Conservation (phyloP, 1,139 yeast species). For the Geotrichum bryndzae region DNA sequence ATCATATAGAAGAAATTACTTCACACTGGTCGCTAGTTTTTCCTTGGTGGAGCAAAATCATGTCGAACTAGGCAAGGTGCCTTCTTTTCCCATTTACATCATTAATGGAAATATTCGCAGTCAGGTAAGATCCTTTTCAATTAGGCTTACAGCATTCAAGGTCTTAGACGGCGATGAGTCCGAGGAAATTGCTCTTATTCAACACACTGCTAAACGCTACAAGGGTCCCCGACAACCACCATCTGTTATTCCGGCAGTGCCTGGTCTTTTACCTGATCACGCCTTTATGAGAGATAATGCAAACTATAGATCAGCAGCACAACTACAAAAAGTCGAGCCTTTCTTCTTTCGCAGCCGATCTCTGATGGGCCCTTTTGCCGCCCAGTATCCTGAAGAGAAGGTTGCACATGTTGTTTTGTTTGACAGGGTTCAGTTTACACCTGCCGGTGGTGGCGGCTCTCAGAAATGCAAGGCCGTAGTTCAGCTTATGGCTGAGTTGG, state of each 20-base stretch:
- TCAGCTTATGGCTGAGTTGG: constrained; percentile 15
- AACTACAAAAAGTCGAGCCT: constrained; percentile 15
- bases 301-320: constrained; percentile 13
- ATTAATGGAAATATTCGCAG: not conserved
- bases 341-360: constrained; percentile 10
- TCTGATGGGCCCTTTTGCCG: constrained; percentile 14
- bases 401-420: constrained; percentile 16
- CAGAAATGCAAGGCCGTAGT: constrained; percentile 14
- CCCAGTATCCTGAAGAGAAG: constrained; percentile 15
- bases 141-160: constrained; percentile 17
- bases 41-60: constrained; percentile 9
- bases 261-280: constrained; percentile 18
- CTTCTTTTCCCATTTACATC: constrained; percentile 12
- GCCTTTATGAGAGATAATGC: constrained; percentile 18
- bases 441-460: constrained; percentile 18
- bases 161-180: constrained; percentile 1
- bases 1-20: constrained; percentile 17
- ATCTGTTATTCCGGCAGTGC: constrained; percentile 15
- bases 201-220: constrained; percentile 17
- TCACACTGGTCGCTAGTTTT: constrained; percentile 15
- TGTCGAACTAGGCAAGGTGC: constrained; percentile 12
- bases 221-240: constrained; percentile 15
- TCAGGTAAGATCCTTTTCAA: constrained; percentile 11
- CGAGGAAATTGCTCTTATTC: constrained; percentile 16
- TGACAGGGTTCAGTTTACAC: constrained; percentile 18